phyloP scores from a whole-genome alignment of 371 early-diverging fungal species.

The Dentiscutata heterogama region DNA sequence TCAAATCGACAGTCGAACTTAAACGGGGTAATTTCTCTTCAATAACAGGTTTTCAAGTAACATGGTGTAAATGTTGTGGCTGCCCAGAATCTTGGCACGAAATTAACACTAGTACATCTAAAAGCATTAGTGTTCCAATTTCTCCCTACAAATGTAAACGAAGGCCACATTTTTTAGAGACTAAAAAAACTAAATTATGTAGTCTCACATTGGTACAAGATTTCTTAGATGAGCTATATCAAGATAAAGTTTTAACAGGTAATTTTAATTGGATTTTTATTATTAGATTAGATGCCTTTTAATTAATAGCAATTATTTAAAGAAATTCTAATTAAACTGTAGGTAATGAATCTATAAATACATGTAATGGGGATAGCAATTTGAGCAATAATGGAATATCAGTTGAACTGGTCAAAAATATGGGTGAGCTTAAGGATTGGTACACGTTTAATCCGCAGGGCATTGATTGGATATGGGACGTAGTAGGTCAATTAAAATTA shows the following conservation, averaged over 20 bases:
- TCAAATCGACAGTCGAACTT: not conserved
- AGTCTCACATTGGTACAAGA: constrained; percentile 37
- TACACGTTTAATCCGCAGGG: constrained; percentile 28
- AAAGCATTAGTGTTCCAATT: not conserved
- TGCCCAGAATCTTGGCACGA: constrained; percentile 43
- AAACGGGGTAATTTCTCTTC: not conserved
- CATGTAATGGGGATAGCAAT: constrained; percentile 25
- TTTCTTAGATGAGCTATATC: constrained; percentile 18
- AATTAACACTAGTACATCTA: not conserved
- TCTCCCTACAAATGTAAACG: constrained; percentile 31
- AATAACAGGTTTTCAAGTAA: not conserved
- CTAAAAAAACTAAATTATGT: constrained; percentile 24
- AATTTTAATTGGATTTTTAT: not conserved
- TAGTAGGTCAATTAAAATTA: constrained; percentile 39
- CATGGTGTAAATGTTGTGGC: constrained; percentile 41
- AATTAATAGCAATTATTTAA: not conserved
- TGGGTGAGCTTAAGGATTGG: not conserved
- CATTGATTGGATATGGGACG: constrained; percentile 47
- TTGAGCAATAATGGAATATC: not conserved
- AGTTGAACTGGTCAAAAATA: not conserved
- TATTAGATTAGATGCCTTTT: not conserved
- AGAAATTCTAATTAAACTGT: not conserved
- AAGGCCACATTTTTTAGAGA: constrained; percentile 22
- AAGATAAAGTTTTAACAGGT: not conserved
- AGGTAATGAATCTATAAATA: constrained; percentile 39